Evolutionary conservation across 805 yeast genomes (phyloP).

Genomic region (Pichia californica): DNA sequence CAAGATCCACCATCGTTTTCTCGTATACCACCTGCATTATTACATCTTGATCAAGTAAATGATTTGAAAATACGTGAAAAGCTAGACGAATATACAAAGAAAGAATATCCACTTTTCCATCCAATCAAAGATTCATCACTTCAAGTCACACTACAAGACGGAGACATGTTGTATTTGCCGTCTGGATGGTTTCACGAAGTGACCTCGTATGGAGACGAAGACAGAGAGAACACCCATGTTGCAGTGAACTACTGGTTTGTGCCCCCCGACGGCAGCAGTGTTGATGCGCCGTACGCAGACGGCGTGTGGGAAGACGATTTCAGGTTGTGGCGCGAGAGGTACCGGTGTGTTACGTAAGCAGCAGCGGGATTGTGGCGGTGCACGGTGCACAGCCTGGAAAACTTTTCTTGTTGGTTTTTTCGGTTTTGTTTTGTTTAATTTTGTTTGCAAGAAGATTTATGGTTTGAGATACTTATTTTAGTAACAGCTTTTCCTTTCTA

Average conservation of each 20-base stretch:
- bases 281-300: conserved; percentile 38
- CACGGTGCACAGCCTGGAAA: no score
- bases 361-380: no score
- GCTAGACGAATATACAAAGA: conserved; percentile 1
- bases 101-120: conserved; percentile 7
- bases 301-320: conserved; percentile 50
- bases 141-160: conserved; percentile 47
- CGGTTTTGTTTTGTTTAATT: no score
- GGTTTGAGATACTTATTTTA: no score
- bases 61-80: conserved; percentile 21
- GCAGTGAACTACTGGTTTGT: conserved; percentile 74
- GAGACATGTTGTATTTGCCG: conserved; percentile 65
- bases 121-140: conserved; percentile 32
- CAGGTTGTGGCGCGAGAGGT: no score
- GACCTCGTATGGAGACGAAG: conserved; percentile 52
- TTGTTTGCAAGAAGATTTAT: no score
- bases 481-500: no score
- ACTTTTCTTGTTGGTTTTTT: neutral
- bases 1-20: conserved; percentile 68
- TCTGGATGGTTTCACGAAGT: conserved; percentile 85
- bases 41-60: conserved; percentile 51
- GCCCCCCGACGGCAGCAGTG: conserved; percentile 44
- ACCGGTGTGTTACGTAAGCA: no score
- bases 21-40: conserved; percentile 52
- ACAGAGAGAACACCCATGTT: conserved; percentile 37